Evolutionary conservation across 2,329 filamentous ascomycete species (phyloP).

Genomic region (Diaporthe humulicola): DNA sequence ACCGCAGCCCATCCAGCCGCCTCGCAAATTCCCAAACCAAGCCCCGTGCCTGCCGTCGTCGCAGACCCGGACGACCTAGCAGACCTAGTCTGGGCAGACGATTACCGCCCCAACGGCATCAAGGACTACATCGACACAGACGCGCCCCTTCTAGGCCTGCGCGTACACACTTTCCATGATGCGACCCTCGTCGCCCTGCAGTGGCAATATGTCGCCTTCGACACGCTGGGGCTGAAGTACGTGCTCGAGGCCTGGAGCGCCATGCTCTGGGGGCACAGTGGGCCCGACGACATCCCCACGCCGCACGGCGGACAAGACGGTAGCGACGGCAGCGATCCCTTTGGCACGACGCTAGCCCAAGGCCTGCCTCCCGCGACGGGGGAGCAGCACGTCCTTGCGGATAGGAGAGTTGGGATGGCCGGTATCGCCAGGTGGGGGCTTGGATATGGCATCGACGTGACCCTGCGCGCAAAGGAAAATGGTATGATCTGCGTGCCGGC

Average conservation of each 20-base stretch:
- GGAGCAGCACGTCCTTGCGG: conserved; percentile 44
- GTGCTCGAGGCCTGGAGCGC: conserved; percentile 55
- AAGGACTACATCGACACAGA: conserved; percentile 54
- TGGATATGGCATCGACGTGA: conserved; percentile 38
- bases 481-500: conserved; percentile 35
- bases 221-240: conserved; percentile 54
- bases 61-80: conserved; percentile 44
- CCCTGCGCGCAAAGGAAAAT: conserved; percentile 14
- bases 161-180: conserved; percentile 57
- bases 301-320: conserved; percentile 50
- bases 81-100: conserved; percentile 41
- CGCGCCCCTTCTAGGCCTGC: conserved; percentile 55
- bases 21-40: conserved; percentile 46
- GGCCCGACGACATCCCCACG: conserved; percentile 26
- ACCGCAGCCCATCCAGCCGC: conserved; percentile 52
- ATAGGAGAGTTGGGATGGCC: conserved; percentile 42
- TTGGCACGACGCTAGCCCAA: neutral
- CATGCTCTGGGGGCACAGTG: conserved; percentile 44
- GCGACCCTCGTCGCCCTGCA: conserved; percentile 55
- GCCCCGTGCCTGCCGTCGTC: conserved; percentile 44
- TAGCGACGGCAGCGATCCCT: neutral
- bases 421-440: conserved; percentile 47
- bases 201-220: conserved; percentile 56
- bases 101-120: conserved; percentile 44
- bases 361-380: conserved; percentile 22